Base-by-base conservation (phyloP, 257 asterid species). In the Nicotiana sylvestris region DNA sequence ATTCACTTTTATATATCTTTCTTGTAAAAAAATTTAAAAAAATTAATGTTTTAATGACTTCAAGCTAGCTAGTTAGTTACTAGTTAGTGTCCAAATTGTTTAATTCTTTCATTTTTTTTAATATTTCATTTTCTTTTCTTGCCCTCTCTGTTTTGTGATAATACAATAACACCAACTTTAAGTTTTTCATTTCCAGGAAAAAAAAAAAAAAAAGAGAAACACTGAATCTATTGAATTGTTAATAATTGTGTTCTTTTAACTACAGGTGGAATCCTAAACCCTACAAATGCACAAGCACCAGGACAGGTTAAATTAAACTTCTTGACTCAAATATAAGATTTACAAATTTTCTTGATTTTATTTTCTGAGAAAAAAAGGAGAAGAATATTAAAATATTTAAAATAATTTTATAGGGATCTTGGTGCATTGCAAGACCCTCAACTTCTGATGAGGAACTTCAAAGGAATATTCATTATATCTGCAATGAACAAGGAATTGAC, bases 351-450 rank as follows among this genome's bases (percentile, higher is more conserved):
- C 4, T 53, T 53, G 18, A 53, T 53, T 12, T 53, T 53, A 53
- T 53, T 53, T 53, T 53, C 16, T 11, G 5, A 53, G 6, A 53
- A 53, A 53, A 1, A 37, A 37, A 37, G 7, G 46, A 5, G 9
- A 37, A 37, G 18, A 53, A 53, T 53, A 53, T 10, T 53, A 53
- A 53, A 53, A 3, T 10, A 13, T 57, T 78, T 21, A 32, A 12
- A 6, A 61, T 55, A 60, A 79, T 27, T 53, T 39, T 74, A 37
- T 82, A 87, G 86, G 88, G 86, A 61, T 55, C 81, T 4, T 87
- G 92, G 89, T 87, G 90, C 82, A 70, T 84, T 55, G 46, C 92
- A 13, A 74, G 78, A 70, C 88, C 90, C 1, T 86, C 88, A 10
- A 8, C 89, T 4, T 51, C 84, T 21, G 86, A 87, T 12, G 66